Base-by-base conservation (phyloP, 495 filamentous ascomycete genomes). In the Cladorrhinum samala region DNA sequence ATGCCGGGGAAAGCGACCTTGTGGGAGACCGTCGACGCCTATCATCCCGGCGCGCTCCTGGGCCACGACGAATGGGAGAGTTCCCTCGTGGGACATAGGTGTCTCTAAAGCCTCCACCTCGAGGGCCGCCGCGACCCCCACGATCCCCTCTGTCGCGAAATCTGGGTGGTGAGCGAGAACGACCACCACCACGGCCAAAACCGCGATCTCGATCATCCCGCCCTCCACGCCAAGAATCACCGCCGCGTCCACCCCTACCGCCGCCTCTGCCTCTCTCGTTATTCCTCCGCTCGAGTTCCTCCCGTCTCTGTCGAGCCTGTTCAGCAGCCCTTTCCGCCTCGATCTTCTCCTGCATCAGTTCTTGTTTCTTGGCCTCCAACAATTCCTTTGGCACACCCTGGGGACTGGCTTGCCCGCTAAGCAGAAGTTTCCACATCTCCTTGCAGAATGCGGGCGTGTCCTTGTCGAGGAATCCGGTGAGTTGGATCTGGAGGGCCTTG, bases 361-460 rank as follows among this genome's bases (percentile, higher is more conserved):
- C 93, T 18, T 87, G 72, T 71, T 96, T 98, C 77, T 98, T 98
- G 3, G 91, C 89, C 65, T 97, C 94, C 6, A 98, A 66, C 27
- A 98, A 74, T 69, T 97, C 92, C 65, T 94, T 91, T 0, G 93
- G 93, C 36, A 99, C 89, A 42, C 92, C 92, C 67, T 91, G 87
- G 1, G 87, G 81, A 65, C 84, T 96, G 44, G 80, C 75, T 68
- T 99, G 93, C 13, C 88, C 93, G 63, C 91, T 96, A 37, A 97
- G 73, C 55, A 90, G 88, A 14, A 96, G 73, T 39, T 80, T 86
- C 93, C 93, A 99, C 0, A 99, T 74, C 55, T 95, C 88, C 64
- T 94, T 90, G 72, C 93, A 96, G 68, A 99, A 99, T 5, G 77
- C 73, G 9, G 90, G 73, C 0, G 91, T 93, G 59, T 96, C 88